A percentile compares a stretch with the other conserved stretches of the same genome.
phyloP scores from a whole-genome alignment of 768 basidiomycete genomes.

The Pulveroboletus sp. region DNA sequence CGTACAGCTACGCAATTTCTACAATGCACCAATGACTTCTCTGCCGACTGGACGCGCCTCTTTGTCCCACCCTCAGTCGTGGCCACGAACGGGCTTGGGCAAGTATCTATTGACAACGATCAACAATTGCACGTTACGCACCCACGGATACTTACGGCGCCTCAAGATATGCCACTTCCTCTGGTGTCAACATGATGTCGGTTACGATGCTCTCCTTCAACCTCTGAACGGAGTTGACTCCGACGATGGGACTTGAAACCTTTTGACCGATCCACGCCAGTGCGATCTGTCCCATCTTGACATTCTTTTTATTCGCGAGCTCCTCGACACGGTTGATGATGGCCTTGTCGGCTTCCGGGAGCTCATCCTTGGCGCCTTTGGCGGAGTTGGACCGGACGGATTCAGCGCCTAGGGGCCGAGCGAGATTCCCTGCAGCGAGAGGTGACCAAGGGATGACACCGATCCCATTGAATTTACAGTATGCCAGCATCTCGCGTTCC shows the following conservation, averaged over 20 bases:
- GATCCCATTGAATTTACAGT: constrained; percentile 46
- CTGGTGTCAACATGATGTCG: constrained; percentile 17
- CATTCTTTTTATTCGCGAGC: constrained; percentile 35
- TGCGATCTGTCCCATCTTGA: constrained; percentile 44
- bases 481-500: constrained; percentile 44
- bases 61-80: neutral
- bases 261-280: constrained; percentile 40
- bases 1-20: too few relatives aligned
- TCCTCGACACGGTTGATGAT: constrained; percentile 40
- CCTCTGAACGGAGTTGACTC: constrained; percentile 33
- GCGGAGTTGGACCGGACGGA: too few relatives aligned
- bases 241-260: constrained; percentile 42
- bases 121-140: neutral
- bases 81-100: constrained; percentile 16
- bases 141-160: constrained; percentile 17
- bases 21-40: too few relatives aligned
- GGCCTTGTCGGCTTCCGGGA: constrained; percentile 27
- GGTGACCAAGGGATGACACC: constrained; percentile 51
- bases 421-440: constrained; percentile 36
- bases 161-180: constrained; percentile 26
- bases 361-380: constrained; percentile 18
- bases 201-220: constrained; percentile 18
- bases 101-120: constrained; percentile 12
- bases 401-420: constrained; percentile 31
- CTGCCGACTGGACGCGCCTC: too few relatives aligned